Evolutionary conservation across 805 yeast genomes (phyloP), one percentile per base, ranked within the genome.

Genomic region (Monosporozyma yasuniensis): DNA sequence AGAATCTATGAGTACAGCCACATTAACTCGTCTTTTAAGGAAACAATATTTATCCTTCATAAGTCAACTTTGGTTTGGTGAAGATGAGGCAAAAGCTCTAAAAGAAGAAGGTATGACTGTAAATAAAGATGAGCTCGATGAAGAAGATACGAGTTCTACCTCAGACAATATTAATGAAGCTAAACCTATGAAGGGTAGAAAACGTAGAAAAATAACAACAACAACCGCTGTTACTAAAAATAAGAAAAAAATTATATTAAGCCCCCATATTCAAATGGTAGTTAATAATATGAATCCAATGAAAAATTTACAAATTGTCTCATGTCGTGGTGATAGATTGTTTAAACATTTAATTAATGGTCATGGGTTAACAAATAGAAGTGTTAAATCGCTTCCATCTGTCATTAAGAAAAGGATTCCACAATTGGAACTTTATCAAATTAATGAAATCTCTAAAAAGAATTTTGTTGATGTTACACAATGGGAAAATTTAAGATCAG

Each of bases 311-410:
- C 23, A 27, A 12, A 54, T 47, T 22, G 32, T 65, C 6, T 34
- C 47, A 6, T 57, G 58, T 5, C 48, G 58, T 34, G 61, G 63
- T 6, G 56, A 54, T 22, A 35, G 23, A 3, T 32, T 64, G 19
- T 63, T 55, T 47, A 64, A 59, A 35, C 44, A 56, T 7, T 19
- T 63, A 38, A 54, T 63, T 3, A 65, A 65, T 49, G 52, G 57
- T 11, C 67, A 63, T 42, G 68, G 69, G 10, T 52, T 56, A 4
- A 54, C 66, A 38, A 65, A 62, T 43, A 58, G 61, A 39, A 61
- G 66, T 3, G 66, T 65, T 3, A 56, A 55, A 27, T 55, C 61
- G 2, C 58, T 65, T 3, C 59, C 53, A 28, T 61, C 59, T 39
- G 23, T 56, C 5, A 57, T 58, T 8, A 58, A 57, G 48, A 56